Conservation (phyloP, 2,329 filamentous ascomycete genomes). For the Aspergillus spinulosporus region DNA sequence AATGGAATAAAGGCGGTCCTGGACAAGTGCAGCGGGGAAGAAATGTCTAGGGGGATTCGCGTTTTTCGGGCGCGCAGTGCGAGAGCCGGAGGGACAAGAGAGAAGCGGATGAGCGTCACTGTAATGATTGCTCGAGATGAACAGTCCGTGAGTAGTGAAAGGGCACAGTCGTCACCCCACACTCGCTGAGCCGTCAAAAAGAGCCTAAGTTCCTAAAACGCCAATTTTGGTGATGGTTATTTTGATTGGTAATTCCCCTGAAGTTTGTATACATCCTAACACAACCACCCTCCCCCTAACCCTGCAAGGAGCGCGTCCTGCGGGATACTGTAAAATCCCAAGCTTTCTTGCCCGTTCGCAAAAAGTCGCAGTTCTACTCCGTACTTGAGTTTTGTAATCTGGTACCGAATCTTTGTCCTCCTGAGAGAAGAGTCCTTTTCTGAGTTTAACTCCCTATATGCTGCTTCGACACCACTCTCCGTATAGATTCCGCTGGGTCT, state of each 20-base stretch:
- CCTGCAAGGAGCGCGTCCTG: slow-evolving; percentile 8
- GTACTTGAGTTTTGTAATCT: not conserved
- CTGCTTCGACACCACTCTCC: not conserved
- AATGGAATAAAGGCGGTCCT: slow-evolving; percentile 6
- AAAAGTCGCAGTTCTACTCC: no score
- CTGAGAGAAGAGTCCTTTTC: not conserved
- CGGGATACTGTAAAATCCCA: not conserved
- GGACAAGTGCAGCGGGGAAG: slow-evolving; percentile 6
- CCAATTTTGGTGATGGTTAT: not conserved
- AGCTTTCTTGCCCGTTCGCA: no score
- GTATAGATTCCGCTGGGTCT: no score
- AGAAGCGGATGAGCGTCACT: not conserved
- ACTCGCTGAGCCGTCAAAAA: slow-evolving; percentile 3
- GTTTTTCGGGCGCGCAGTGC: not conserved
- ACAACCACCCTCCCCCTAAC: no score
- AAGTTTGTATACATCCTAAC: slow-evolving; percentile 9
- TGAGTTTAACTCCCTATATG: not conserved
- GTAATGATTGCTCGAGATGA: not conserved
- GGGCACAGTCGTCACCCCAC: slow-evolving; percentile 13
- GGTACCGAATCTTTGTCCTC: not conserved
- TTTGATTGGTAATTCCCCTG: slow-evolving; percentile 12
- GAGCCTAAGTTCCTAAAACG: not conserved
- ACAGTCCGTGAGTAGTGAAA: not conserved
- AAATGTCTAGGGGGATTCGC: not conserved
- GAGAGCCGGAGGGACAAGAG: not conserved